phyloP scores from a whole-genome alignment of 139 green algal genomes.

The Picochlorum sp. region DNA sequence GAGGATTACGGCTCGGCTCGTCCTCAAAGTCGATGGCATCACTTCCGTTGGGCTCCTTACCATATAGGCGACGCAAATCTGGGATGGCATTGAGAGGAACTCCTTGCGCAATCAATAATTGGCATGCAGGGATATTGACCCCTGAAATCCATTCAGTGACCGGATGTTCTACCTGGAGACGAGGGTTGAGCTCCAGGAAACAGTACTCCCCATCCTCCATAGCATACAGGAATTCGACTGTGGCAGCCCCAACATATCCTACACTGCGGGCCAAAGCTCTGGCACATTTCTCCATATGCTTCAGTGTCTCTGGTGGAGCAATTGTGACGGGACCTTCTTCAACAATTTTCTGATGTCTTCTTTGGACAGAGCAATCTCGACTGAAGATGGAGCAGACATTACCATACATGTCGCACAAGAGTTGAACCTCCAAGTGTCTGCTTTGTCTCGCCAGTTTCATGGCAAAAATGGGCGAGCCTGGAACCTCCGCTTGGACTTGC shows the following conservation, averaged over 20 bases:
- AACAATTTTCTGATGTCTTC: constrained; percentile 97
- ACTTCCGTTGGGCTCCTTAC: constrained; percentile 26
- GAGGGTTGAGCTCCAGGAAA: constrained; percentile 97
- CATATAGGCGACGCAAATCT: constrained; percentile 69
- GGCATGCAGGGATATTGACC: constrained; percentile 87
- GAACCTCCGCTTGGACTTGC: constrained; percentile 87
- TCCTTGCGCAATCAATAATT: constrained; percentile 88
- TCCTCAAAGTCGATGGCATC: constrained; percentile 68
- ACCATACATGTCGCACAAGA: constrained; percentile 81
- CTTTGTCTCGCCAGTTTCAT: constrained; percentile 87
- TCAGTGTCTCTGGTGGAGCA: constrained; percentile 37
- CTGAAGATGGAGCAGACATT: constrained; percentile 78
- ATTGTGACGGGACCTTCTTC: constrained; percentile 85
- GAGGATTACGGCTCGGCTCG: constrained; percentile 27
- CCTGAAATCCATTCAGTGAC: constrained; percentile 94
- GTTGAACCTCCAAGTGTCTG: constrained; percentile 93
- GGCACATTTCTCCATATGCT: constrained; percentile 76
- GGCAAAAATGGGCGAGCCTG: constrained; percentile 89
- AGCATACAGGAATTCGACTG: constrained; percentile 92
- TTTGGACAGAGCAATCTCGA: constrained; percentile 90
- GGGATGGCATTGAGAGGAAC: constrained; percentile 81
- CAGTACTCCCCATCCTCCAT: constrained; percentile 74
- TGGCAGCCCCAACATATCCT: constrained; percentile 87
- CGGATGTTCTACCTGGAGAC: constrained; percentile 97
- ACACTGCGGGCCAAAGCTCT: constrained; percentile 77